Evolutionary conservation across 495 filamentous ascomycete species (phyloP), one percentile per base, ranked within the genome.

Genomic region (Saxophila tyrrhenica): DNA sequence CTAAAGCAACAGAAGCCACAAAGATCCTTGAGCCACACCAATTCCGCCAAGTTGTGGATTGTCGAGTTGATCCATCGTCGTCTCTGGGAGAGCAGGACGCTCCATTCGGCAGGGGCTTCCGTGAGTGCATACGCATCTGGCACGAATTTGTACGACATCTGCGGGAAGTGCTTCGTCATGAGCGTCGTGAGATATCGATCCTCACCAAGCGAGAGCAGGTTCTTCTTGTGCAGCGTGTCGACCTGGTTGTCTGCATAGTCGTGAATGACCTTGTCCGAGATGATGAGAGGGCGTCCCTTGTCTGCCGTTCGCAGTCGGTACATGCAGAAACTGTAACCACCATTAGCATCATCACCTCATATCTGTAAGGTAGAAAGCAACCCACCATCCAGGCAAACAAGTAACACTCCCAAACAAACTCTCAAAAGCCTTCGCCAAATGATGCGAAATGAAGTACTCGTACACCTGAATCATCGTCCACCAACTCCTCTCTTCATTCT

Each of bases 401-500:
- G 90, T 95, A 58, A 96, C 90, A 66, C 85, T 91, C 65, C 87
- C 90, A 59, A 96, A 96, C 41, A 96, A 77, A 42, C 88, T 94
- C 69, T 96, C 90, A 61, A 96, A 96, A 52, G 90, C 86, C 74
- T 96, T 96, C 35, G 89, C 71, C 57, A 96, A 71, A 69, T 96
- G 84, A 75, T 96, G 90, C 20, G 89, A 94, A 65, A 96, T 96
- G 68, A 85, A 96, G 73, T 96, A 96, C 69, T 96, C 90, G 70
- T 96, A 96, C 54, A 96, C 92, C 69, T 98, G 92, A 65, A 98
- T 98, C 92, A 98, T 98, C 10, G 94, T 98, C 87, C 88, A 94
- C 89, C 90, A 97, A 60, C 81, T 89, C 20, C 82, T 73, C 61
- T 95, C 85, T 70, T 95, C 90, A 60, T 98, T 98, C 68, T 94